Percentiles rank a stretch among this genome's conserved stretches.
phyloP scores from a whole-genome alignment of 345 rosid genomes.

The Salix suchowensis region DNA sequence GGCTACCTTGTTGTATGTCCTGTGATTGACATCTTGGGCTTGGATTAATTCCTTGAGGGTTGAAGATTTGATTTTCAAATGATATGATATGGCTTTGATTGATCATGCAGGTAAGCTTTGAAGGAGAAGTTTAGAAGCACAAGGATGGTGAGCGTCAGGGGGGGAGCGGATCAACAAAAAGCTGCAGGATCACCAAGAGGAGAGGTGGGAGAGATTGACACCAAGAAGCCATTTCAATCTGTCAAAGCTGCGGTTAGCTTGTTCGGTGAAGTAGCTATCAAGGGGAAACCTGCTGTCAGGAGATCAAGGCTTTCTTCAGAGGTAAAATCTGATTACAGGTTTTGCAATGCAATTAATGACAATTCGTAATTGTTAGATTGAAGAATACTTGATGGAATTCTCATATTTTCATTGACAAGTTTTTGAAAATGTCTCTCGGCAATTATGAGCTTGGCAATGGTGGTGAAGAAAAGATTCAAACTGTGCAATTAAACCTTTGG shows the following conservation, averaged over 20 bases:
- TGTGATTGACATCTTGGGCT: not conserved
- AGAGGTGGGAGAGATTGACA: constrained; percentile 95
- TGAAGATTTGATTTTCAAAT: not conserved
- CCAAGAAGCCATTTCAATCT: constrained; percentile 84
- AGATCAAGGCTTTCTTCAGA: constrained; percentile 31
- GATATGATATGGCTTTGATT: not conserved
- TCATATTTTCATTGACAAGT: not conserved
- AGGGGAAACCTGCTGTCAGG: constrained; percentile 19
- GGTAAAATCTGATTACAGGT: constrained; percentile 19
- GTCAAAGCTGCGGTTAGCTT: constrained; percentile 90
- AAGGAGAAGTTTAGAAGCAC: not conserved
- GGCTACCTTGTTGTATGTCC: not conserved
- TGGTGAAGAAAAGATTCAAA: not conserved
- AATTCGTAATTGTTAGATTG: not conserved
- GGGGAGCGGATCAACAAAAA: constrained; percentile 17
- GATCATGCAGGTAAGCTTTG: not conserved
- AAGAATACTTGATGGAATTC: not conserved
- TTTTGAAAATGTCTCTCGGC: too few relatives aligned
- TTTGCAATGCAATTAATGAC: not conserved
- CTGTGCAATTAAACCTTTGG: not conserved
- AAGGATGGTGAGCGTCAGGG: constrained; percentile 49
- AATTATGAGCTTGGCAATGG: not conserved
- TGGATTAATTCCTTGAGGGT: not conserved
- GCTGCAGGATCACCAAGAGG: constrained; percentile 22
- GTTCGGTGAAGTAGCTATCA: constrained; percentile 67